Conservation (phyloP, 495 filamentous ascomycete genomes). For the Penicillium desertorum region DNA sequence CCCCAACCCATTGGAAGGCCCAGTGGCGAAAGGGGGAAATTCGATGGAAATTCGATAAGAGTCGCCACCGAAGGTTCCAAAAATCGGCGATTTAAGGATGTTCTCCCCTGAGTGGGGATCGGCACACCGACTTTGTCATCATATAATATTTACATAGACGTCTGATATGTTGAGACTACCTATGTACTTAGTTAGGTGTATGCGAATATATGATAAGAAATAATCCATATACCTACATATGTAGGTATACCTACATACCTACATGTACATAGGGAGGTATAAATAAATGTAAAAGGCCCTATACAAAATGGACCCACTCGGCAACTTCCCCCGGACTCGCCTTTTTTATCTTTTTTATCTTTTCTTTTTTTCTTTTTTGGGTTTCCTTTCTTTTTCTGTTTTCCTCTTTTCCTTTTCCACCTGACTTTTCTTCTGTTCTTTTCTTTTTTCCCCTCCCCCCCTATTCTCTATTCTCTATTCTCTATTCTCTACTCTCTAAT, state of each 20-base stretch:
- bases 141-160: background rate
- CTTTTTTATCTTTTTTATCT: slow-evolving; percentile 1
- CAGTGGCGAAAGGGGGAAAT: slow-evolving; percentile 9
- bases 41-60: background rate
- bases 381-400: slow-evolving; percentile 7
- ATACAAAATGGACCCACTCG: slow-evolving; percentile 7
- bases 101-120: slow-evolving; percentile 25
- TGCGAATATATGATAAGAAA: background rate
- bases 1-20: background rate
- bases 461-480: too few relatives aligned
- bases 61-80: slow-evolving; percentile 6
- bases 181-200: background rate
- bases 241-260: too few relatives aligned
- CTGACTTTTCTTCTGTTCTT: background rate
- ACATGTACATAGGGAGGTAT: too few relatives aligned
- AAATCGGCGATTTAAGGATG: slow-evolving; percentile 17
- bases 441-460: background rate
- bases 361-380: slow-evolving; percentile 2
- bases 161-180: too few relatives aligned
- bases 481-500: background rate
- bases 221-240: too few relatives aligned
- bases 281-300: too few relatives aligned
- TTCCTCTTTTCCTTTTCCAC: slow-evolving; percentile 2
- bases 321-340: slow-evolving; percentile 21
- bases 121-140: slow-evolving; percentile 9